Conservation (phyloP, 2,329 filamentous ascomycete genomes). For the Clarireedia paspali region DNA sequence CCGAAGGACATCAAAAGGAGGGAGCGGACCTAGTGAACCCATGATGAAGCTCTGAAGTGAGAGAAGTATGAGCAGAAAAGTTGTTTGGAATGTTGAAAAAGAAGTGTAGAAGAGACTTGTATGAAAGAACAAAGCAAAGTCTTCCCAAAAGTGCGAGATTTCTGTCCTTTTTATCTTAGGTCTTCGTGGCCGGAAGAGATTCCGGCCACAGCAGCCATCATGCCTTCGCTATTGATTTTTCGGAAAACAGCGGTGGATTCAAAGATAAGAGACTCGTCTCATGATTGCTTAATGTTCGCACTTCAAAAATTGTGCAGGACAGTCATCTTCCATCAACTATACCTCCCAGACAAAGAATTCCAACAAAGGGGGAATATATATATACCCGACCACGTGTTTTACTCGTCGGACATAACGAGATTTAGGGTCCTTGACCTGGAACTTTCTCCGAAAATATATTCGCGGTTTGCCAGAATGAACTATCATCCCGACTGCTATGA, state of each 20-base stretch:
- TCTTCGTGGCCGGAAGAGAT: slow-evolving; percentile 24
- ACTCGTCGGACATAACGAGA: neutral
- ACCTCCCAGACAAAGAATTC: neutral
- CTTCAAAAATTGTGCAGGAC: neutral
- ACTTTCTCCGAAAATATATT: neutral
- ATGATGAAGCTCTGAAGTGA: slow-evolving; percentile 16
- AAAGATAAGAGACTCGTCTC: slow-evolving; percentile 19
- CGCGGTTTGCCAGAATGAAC: neutral
- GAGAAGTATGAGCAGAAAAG: neutral
- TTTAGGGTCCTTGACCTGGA: neutral
- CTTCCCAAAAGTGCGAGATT: slow-evolving; percentile 10
- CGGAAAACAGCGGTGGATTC: slow-evolving; percentile 12
- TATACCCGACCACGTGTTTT: slow-evolving; percentile 10
- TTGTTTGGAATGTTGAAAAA: slow-evolving; percentile 1
- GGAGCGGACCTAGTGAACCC: slow-evolving; percentile 23
- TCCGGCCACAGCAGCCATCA: slow-evolving; percentile 23
- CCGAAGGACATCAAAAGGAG: slow-evolving; percentile 50
- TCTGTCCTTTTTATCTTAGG: slow-evolving; percentile 21
- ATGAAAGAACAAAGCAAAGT: slow-evolving; percentile 15
- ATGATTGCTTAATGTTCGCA: neutral
- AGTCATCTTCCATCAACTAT: neutral
- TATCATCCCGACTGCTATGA: neutral
- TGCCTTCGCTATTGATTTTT: slow-evolving; percentile 4
- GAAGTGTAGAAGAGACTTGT: neutral
- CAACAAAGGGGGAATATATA: slow-evolving; percentile 4